phyloP scores from a whole-genome alignment of 1,139 yeast genomes.

The Saccharomycopsis crataegensis region DNA sequence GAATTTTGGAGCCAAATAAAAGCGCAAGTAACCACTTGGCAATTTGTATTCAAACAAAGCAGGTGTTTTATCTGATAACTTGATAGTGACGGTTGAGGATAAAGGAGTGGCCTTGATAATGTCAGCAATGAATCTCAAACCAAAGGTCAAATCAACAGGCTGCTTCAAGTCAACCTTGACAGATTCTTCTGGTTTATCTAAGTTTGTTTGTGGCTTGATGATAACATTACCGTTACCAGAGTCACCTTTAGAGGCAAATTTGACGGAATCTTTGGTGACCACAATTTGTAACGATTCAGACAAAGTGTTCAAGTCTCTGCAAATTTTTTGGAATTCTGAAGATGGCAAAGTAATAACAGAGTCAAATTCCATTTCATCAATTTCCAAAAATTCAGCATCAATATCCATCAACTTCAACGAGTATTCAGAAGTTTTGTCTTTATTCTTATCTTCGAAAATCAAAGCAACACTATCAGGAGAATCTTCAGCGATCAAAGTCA shows the following conservation, averaged over 20 bases:
- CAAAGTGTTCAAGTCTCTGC: conserved; percentile 78
- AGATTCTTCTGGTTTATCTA: conserved; percentile 72
- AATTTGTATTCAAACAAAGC: conserved; percentile 89
- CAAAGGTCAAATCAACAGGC: conserved; percentile 86
- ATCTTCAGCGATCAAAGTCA: conserved; percentile 89
- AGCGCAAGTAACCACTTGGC: conserved; percentile 89
- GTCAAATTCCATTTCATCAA: conserved; percentile 91
- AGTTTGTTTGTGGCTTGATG: conserved; percentile 74
- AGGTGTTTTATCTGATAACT: conserved; percentile 87
- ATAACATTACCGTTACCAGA: conserved; percentile 84
- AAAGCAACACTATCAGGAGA: conserved; percentile 75
- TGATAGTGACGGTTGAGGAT: conserved; percentile 69
- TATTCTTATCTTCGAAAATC: conserved; percentile 83
- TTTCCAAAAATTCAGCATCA: conserved; percentile 88
- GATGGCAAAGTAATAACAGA: conserved; percentile 85
- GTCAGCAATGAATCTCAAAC: conserved; percentile 82
- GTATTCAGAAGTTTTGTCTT: conserved; percentile 90
- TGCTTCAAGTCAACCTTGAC: conserved; percentile 73
- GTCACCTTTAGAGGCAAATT: conserved; percentile 88
- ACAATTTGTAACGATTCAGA: conserved; percentile 82
- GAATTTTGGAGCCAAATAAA: conserved; percentile 95
- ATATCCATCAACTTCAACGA: conserved; percentile 91
- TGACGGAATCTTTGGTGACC: conserved; percentile 88
- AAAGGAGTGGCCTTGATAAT: conserved; percentile 87
- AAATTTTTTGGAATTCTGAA: conserved; percentile 78